Evolutionary conservation across 495 filamentous ascomycete species (phyloP).

Genomic region (Stereocaulon alpinum): DNA sequence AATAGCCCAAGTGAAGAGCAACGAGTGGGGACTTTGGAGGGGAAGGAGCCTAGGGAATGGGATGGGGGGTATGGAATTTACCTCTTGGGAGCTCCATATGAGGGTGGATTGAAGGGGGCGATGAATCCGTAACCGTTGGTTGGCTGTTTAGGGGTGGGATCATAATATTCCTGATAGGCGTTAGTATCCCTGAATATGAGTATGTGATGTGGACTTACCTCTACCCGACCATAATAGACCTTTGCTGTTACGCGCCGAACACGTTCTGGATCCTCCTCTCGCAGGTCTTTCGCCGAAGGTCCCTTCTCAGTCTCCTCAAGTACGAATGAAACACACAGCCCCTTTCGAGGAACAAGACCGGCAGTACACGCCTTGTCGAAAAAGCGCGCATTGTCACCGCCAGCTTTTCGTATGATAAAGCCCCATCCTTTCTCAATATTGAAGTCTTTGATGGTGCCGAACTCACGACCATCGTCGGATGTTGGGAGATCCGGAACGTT

Average conservation of each 20-base stretch:
- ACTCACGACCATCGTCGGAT: slow-evolving; percentile 13
- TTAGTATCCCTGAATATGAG: background rate
- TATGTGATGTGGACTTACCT: background rate
- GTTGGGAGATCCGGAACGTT: slow-evolving; percentile 9
- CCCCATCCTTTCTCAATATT: slow-evolving; percentile 8
- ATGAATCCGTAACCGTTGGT: slow-evolving; percentile 14
- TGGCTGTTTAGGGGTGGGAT: background rate
- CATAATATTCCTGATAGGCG: slow-evolving; percentile 1
- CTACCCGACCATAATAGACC: slow-evolving; percentile 8
- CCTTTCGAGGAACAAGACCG: slow-evolving; percentile 1
- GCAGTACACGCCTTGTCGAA: slow-evolving; percentile 13
- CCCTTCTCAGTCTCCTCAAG: slow-evolving; percentile 11
- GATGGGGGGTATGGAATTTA: background rate
- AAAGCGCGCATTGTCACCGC: slow-evolving; percentile 4
- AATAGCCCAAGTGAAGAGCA: no score
- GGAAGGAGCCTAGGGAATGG: no score
- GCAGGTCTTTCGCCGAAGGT: slow-evolving; percentile 8
- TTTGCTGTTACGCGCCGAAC: slow-evolving; percentile 10
- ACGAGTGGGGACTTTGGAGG: no score
- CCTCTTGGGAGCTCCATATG: slow-evolving; percentile 7
- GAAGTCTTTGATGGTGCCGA: slow-evolving; percentile 12
- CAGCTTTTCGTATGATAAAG: slow-evolving; percentile 2
- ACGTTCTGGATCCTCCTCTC: slow-evolving; percentile 8
- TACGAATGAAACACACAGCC: slow-evolving; percentile 12
- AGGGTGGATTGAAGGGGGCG: background rate